These are phyloP conservation scores for Arthroderma uncinatum DNA, from an alignment of 2,329 filamentous ascomycete genomes.

Conservation along the genomic window DNA sequence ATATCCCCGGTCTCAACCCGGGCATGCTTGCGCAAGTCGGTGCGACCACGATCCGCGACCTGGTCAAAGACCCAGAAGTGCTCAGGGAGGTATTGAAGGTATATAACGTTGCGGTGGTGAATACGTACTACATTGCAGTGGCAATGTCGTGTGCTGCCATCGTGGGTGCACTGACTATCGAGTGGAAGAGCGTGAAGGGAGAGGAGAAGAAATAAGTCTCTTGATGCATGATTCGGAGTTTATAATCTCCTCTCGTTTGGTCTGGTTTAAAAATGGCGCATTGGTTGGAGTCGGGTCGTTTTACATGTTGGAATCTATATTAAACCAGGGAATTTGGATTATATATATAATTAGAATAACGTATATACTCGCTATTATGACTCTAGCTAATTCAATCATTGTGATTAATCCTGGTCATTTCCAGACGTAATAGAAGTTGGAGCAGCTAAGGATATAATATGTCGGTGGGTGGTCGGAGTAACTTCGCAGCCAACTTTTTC, in stretches of 20 bases:
- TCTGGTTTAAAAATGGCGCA: background rate
- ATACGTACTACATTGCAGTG: constrained; percentile 19
- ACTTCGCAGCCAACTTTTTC: too few species aligned
- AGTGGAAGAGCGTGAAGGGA: constrained; percentile 8
- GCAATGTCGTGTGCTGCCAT: constrained; percentile 7
- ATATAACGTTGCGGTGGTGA: constrained; percentile 29
- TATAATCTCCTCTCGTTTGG: background rate
- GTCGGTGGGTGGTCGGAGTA: too few species aligned
- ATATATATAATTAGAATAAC: background rate
- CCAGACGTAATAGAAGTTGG: too few species aligned
- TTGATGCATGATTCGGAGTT: background rate
- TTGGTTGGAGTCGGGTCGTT: background rate
- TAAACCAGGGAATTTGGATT: background rate
- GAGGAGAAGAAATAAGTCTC: background rate
- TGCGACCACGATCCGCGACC: constrained; percentile 28
- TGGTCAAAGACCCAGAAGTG: constrained; percentile 17
- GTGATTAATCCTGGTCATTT: too few species aligned
- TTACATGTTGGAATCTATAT: background rate
- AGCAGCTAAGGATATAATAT: too few species aligned
- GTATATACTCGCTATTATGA: too few species aligned
- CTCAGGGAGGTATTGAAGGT: constrained; percentile 25
- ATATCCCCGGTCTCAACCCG: constrained; percentile 21
- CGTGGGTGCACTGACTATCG: background rate
- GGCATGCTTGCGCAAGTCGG: constrained; percentile 24
- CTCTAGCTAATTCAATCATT: too few species aligned